Base-by-base conservation (phyloP, 2,329 filamentous ascomycete genomes). In the Xylogone sp. region DNA sequence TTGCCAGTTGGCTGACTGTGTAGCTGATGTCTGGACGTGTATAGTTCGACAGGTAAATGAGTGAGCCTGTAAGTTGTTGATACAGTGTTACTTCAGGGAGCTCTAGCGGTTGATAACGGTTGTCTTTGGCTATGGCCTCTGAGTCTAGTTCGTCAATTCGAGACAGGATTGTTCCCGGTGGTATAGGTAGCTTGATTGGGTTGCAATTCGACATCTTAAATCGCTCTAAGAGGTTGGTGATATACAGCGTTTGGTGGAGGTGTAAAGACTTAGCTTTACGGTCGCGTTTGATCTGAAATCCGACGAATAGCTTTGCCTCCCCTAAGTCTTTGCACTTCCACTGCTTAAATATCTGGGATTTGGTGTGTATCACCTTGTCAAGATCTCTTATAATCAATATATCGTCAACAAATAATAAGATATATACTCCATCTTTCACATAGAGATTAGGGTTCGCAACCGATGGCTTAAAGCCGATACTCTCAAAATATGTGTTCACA, bases 281-380 rank as follows among this genome's bases (percentile, higher is more conserved):
- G 22, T 46, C 19, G 13, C 12, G 24, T 34, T 46, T 20, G n/a
- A 46, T 46, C 24, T 46, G 21, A 18, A 46, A 31, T 27, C 27
- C 45, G 31, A 46, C 24, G 19, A 46, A 46, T 27, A 27, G 21
- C 12, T 24, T 34, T 27, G 18, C 22, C 3, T 21, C 20, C 18
- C 45, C 22, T 29, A 46, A 20, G 22, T 46, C 22, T 27, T 46
- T 46, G n/a, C 22, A 46, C 19, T 46, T 46, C 45, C 22, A 46
- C 19, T 34, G 8, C 9, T 31, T n/a, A 5, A 27, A 19, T 10
- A 46, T 20, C 27, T 46, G 4, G 8, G 21, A 20, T 27, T 46
- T 46, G 7, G 24, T 21, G 7, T 46, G 8, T 13, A 19, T 8
- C 5, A 46, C 22, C 19, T 27, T 27, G 18, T 24, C 12, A 13